Evolutionary conservation across 2,329 filamentous ascomycete species (phyloP), one percentile per base, ranked within the genome.

Genomic region (Diaporthe citriasiana): DNA sequence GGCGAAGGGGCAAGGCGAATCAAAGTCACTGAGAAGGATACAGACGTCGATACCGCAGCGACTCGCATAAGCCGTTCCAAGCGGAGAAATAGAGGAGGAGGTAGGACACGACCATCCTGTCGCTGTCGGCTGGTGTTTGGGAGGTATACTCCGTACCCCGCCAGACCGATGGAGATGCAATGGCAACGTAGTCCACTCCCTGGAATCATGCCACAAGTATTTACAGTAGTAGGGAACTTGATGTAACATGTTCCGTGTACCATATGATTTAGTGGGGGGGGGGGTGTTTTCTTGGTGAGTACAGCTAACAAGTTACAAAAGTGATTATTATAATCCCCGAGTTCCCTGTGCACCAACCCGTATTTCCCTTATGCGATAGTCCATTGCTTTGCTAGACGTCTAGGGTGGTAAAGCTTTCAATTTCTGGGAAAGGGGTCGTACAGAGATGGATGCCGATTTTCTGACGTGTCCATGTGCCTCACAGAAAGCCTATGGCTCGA

Each of bases 131-230:
- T 65, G 59, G 59, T 65, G 59, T 12, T 22, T 65, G 25, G 59
- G 59, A 2, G 59, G 59, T 1, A 65, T 65, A 4, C 27, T 65
- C 10, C 47, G 40, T 19, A 65, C 59, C 3, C 59, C 59, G 12
- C 42, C 27, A 10, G 59, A 65, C 59, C 42, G 27, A 5, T 65
- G 59, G 59, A 65, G 59, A 65, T 65, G 59, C 42, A 35, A 35
- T 33, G 40, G 27, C 17, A 47, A 65, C 1, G 59, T 65, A 0
- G 59, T 65, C 0, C 42, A 50, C 9, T 25, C 59, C 7, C 30
- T 65, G 19, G 59, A 65, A 12, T 65, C 42, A 13, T 65, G 59
- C 12, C 59, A 65, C 12, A 65, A 25, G 12, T 35, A 65, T 22
- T 12, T 65, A 7, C 59, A 47, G 22, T 42, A 63, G 25, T 8